Conservation (phyloP, 1,284 basidiomycete species). For the Chondrostereum purpureum region DNA sequence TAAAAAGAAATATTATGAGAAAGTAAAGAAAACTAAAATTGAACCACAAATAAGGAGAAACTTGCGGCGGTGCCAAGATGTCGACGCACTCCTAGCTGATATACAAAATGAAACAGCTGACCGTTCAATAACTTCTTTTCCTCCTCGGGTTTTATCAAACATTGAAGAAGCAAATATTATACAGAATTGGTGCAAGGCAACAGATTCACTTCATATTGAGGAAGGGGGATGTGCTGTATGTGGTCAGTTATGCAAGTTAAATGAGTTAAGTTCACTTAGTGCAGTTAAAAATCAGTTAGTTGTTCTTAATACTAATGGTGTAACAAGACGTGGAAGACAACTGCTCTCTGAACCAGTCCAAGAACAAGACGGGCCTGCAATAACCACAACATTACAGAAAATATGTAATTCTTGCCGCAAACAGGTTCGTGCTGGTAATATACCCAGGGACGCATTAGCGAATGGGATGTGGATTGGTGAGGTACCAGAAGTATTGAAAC, state of each 20-base stretch:
- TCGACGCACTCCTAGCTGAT: too few relatives aligned
- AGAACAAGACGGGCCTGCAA: neutral
- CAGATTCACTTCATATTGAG: neutral
- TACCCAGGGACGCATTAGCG: neutral
- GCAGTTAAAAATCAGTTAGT: neutral
- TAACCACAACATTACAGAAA: neutral
- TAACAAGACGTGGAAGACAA: neutral
- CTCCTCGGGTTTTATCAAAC: too few relatives aligned
- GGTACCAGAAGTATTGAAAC: neutral
- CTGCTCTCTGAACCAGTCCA: neutral
- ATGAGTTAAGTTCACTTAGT: neutral
- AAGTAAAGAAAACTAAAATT: too few relatives aligned
- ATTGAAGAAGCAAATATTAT: too few relatives aligned
- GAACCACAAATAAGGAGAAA: too few relatives aligned
- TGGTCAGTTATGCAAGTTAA: neutral
- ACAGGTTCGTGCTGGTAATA: neutral
- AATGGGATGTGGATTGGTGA: neutral
- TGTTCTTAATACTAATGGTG: neutral
- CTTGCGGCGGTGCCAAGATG: too few relatives aligned
- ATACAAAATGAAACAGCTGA: too few relatives aligned
- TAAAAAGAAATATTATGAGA: too few relatives aligned
- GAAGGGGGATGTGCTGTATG: neutral
- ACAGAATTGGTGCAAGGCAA: neutral
- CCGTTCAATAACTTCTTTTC: too few relatives aligned
- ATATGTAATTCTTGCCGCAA: neutral